Evolutionary conservation across 768 basidiomycete species (phyloP), one percentile per base, ranked within the genome.

Genomic region (Pulveroboletus ravenelii): DNA sequence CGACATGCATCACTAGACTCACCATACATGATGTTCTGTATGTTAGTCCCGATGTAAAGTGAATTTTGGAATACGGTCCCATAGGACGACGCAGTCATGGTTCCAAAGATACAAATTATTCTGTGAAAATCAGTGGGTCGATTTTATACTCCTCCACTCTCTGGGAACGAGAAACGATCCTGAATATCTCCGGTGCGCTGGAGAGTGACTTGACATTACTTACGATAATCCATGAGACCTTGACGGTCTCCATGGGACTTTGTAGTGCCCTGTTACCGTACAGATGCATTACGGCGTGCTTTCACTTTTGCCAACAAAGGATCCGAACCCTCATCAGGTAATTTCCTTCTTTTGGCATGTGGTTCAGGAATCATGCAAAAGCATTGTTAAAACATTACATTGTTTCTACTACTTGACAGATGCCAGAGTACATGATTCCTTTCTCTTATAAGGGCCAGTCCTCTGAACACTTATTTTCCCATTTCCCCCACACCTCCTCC

Each of bases 21-120:
- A 63, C 62, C 63, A 51, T 65, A 63, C 25, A 63, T 25, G 31
- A 63, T 50, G 29, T 60, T 40, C 27, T 60, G n/a, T 29, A 65
- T 18, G 38, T 41, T 56, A 3, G 50, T 48, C 25, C 54, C 62
- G 1, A 62, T 5, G 18, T 57, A 63, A 12, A 45, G 0, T 5
- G 56, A 51, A 30, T 35, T 53, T 27, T 62, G 53, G 48, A 62
- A 51, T 18, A 20, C 3, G 31, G 12, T 1, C 6, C 7, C 39
- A 37, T 8, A 29, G 13, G 41, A 7, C 3, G 32, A 34, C 13
- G 5, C 29, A 9, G 38, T 3, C 55, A 46, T 57, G n/a, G 10
- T 36, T 1, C 2, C 6, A 30, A 5, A 20, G 9, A n/a, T 34
- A 29, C 20, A 30, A n/a, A n/a, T 15, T 2, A 15, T 8, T 13